Base-by-base conservation (phyloP, 108 stramenopile species). In the Thalassiosira profunda region DNA sequence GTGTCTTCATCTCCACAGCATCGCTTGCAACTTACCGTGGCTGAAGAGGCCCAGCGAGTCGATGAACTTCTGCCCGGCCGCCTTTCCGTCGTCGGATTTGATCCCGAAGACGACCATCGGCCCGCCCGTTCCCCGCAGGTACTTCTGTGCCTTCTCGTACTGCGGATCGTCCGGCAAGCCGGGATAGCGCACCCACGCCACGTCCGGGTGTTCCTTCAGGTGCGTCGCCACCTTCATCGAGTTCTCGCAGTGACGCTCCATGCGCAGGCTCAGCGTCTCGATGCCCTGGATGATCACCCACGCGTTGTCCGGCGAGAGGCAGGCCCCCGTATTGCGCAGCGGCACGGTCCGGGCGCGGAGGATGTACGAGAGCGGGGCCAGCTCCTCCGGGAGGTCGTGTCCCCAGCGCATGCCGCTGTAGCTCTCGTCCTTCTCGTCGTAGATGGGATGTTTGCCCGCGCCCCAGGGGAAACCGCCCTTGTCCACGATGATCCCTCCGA, bases 191-290 rank as follows among this genome's bases (percentile, higher is more conserved):
- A 94, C 92, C 91, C 90, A 92, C 5, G 65, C 60, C 29, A 97
- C 93, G 25, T 81, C 74, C 8, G 83, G 79, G 74, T 94, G 91
- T 1, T 45, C 53, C 46, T 82, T 33, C 44, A 97, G 79, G 52
- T 79, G 87, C 43, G 63, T 42, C 14, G 97, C 97, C 1, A 97
- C 79, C 58, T 79, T 83, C 12, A 85, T 45, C 37, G 92, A 72
- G 58, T 97, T 97, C 45, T 92, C 91, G 42, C 85, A 94, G 59
- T 95, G 94, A 7, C 91, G 76, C 57, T 97, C 91, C 81, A 90
- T 86, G 28, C 97, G 84, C 38, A 96, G 72, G 21, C 69, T 56
- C 17, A 97, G 69, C 10, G 97, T 97, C 63, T 97, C 97, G 33
- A 97, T 80, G 15, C 97, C 97, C 67, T 95, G 93, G 17, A 93